Evolutionary conservation across 306 rosid species (phyloP).

Genomic region (Oxytropis ochrocephala): DNA sequence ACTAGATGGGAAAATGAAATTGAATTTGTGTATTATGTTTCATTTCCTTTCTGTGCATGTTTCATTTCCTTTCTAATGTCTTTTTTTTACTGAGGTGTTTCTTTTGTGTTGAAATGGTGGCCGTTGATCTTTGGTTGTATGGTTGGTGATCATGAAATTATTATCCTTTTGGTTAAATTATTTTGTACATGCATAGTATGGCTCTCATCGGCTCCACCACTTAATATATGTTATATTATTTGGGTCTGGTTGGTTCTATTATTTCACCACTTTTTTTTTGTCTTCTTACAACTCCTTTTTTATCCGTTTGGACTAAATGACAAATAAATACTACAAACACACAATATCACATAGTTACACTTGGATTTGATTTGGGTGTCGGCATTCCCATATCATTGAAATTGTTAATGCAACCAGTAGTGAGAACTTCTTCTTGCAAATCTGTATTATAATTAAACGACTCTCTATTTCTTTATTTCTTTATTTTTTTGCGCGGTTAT

Average conservation of each 20-base stretch:
- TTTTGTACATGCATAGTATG: slow-evolving; percentile 19
- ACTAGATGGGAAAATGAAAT: slow-evolving; percentile 14
- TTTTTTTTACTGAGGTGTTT: background rate
- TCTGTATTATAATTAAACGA: background rate
- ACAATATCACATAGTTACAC: too few species aligned
- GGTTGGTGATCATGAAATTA: slow-evolving; percentile 17
- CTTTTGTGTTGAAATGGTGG: slow-evolving; percentile 20
- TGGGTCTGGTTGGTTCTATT: background rate
- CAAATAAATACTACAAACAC: too few species aligned
- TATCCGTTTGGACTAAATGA: too few species aligned
- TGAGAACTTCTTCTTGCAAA: too few species aligned
- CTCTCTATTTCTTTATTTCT: background rate
- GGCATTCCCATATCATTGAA: too few species aligned
- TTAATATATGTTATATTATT: slow-evolving; percentile 12
- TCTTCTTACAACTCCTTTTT: too few species aligned
- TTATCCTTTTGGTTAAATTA: background rate
- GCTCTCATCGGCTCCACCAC: background rate
- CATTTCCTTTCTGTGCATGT: slow-evolving; percentile 13
- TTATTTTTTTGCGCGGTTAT: too few species aligned
- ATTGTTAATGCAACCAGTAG: too few species aligned
- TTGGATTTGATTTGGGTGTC: too few species aligned
- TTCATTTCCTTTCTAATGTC: background rate
- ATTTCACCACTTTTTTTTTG: background rate
- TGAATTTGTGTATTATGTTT: background rate
- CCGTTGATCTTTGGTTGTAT: slow-evolving; percentile 24